A percentile compares a stretch with the other conserved stretches of the same genome.
phyloP scores from a whole-genome alignment of 805 yeast species.

The Schwanniomyces sp. region DNA sequence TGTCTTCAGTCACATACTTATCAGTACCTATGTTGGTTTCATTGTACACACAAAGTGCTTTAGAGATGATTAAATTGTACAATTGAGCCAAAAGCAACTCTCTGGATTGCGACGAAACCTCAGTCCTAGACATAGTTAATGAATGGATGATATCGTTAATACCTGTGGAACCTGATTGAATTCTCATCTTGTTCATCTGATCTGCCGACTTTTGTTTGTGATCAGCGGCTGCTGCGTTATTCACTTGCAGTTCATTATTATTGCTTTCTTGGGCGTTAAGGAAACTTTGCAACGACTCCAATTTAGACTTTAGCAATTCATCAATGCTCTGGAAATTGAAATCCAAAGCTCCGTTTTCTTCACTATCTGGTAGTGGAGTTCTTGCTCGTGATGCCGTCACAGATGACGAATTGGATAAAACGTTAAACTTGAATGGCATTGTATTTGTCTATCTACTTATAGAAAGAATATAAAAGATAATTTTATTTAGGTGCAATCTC shows the following conservation, averaged over 20 bases:
- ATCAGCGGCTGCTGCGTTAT: conserved; percentile 12
- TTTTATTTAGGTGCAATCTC: not conserved
- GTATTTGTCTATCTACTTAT: not conserved
- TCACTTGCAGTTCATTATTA: conserved; percentile 7
- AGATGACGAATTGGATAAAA: conserved; percentile 28
- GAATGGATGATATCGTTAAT: conserved; percentile 47
- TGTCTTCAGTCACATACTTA: conserved; percentile 36
- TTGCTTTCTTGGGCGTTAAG: conserved; percentile 11
- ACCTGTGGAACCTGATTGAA: conserved; percentile 35
- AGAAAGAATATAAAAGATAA: not conserved
- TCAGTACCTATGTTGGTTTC: conserved; percentile 38
- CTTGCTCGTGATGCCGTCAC: conserved; percentile 32
- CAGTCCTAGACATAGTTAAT: conserved; percentile 39
- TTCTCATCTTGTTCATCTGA: conserved; percentile 32
- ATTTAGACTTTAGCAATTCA: conserved; percentile 29
- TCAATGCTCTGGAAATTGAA: conserved; percentile 34
- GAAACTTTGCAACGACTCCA: conserved; percentile 27
- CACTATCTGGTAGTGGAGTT: conserved; percentile 34
- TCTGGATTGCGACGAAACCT: conserved; percentile 46
- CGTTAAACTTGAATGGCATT: conserved; percentile 2
- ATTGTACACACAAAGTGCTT: conserved; percentile 35
- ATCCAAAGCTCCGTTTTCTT: conserved; percentile 36
- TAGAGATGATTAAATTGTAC: conserved; percentile 45
- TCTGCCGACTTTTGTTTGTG: conserved; percentile 26
- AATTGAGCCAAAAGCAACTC: conserved; percentile 52